Base-by-base conservation (phyloP, 352 stramenopile genomes). In the Detonula confervacea region DNA sequence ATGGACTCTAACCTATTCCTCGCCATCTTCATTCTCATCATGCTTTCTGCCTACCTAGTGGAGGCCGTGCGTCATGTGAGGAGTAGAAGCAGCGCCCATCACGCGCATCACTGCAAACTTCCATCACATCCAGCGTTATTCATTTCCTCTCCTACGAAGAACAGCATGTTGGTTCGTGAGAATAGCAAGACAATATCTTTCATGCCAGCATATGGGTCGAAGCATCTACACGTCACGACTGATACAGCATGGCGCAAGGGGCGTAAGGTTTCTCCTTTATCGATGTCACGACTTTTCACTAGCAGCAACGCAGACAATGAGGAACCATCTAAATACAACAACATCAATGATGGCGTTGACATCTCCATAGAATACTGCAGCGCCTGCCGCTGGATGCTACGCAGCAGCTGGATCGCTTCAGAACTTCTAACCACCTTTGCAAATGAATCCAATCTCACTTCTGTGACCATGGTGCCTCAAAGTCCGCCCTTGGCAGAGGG, bases 381-480 rank as follows among this genome's bases (percentile, higher is more conserved):
- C 12, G 92, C 93, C 46, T 97, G 95, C 46, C 90, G 90, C 64
- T 97, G 95, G 94, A 91, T 97, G 84, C 87, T 97, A 30, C 92
- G 95, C 46, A 89, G 92, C 8, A 92, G 88, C 49, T 98, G 95
- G 88, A 92, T 97, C 74, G 95, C 90, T 22, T 94, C 97, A 71
- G 96, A 98, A 83, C 84, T 98, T 30, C 87, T 98, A 30, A 96
- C 90, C 35, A 98, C 95, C 18, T 98, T 98, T 90, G 86, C 96
- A 75, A 77, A 88, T 55, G 94, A 97, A 66, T 0, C 11, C 8
- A 56, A 39, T 47, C 55, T 95, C 4, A 42, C 63, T 42, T 87
- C 77, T 6, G 68, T 95, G 0, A 82, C 86, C 9, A 60, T 93
- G 18, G 30, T 87, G 37, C 86, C 87, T 0, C 76, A 35, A 63